Base-by-base conservation (phyloP, 2,329 filamentous ascomycete genomes). In the Claviceps arundinis region DNA sequence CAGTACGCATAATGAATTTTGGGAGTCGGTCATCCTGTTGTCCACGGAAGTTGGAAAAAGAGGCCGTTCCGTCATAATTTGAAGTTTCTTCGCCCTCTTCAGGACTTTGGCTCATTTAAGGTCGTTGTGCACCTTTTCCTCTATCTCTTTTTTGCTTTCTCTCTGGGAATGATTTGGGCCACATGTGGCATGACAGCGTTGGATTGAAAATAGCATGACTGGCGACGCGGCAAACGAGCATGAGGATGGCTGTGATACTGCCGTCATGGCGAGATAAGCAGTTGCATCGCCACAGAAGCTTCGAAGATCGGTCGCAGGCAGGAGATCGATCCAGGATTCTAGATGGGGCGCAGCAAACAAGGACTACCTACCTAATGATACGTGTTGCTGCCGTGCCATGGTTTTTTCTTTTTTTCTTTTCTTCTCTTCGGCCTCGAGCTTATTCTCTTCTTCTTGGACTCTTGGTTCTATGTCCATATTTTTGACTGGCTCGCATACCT, bases 1-100 rank as follows among this genome's bases (percentile, higher is more conserved):
- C 79, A 87, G 61, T 89, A 78, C 59, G 65, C 71, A 51, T 69
- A 58, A 63, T 49, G 37, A 13, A 9, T 17, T 9, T n/a, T n/a
- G 8, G 8, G 38, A 44, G 22, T 47, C 6, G 43, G 5, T 19
- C 22, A 37, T n/a, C 3, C 8, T 11, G 24, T 17, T 5, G 40
- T 38, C 3, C 42, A 41, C n/a, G 9, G 5, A 34, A 4, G 9
- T 26, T 41, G 43, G 22, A 46, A 37, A 40, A 22, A 16, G 7
- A 24, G 8, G 13, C 14, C n/a, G 1, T 24, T 22, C 24, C 9
- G 30, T 9, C n/a, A 11, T 17, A 3, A n/a, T 38, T 51, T 19
- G 48, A 34, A 43, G 37, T 50, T 24, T 30, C 8, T n/a, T 16
- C 13, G 42, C 17, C 24, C n/a, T 5, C 14, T 37, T 37, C 19